phyloP scores from a whole-genome alignment of 2,329 filamentous ascomycete genomes.

The Fusarium tanahbumbuense region DNA sequence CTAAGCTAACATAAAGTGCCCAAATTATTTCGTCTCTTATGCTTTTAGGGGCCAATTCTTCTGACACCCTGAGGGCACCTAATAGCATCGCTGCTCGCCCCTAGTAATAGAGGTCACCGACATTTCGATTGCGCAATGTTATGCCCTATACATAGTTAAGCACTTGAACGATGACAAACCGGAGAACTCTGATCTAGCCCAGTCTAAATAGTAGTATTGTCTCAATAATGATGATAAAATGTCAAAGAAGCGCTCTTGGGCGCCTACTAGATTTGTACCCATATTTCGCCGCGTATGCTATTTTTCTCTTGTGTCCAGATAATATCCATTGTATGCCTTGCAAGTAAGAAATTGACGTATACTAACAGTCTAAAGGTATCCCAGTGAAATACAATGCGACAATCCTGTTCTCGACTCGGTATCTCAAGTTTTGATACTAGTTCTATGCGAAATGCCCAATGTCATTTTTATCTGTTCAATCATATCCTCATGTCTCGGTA shows the following conservation, averaged over 20 bases:
- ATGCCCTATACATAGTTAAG: neutral
- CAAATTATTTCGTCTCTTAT: too few relatives aligned
- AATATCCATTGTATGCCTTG: conserved; percentile 25
- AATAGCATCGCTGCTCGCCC: neutral
- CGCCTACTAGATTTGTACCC: conserved; percentile 16
- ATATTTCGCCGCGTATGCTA: conserved; percentile 25
- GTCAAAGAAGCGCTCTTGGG: conserved; percentile 16
- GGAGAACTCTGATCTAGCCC: conserved; percentile 19
- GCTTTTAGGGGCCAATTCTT: too few relatives aligned
- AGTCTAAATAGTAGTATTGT: conserved; percentile 24
- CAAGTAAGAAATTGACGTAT: conserved; percentile 39
- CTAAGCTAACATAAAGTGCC: too few relatives aligned
- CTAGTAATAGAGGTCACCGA: neutral
- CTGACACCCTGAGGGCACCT: neutral
- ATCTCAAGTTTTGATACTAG: conserved; percentile 35
- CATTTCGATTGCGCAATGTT: conserved; percentile 1
- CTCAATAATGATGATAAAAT: conserved; percentile 25
- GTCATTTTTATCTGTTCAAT: conserved; percentile 42
- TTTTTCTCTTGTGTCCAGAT: conserved; percentile 16
- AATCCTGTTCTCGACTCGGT: conserved; percentile 27
- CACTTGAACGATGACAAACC: neutral
- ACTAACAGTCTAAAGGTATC: conserved; percentile 50
- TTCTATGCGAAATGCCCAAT: conserved; percentile 44
- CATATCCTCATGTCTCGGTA: conserved; percentile 23
- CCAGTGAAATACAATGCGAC: conserved; percentile 37